Evolutionary conservation across 164 flowering plant genomes (phyloP).

Genomic region (Protea cynaroides): DNA sequence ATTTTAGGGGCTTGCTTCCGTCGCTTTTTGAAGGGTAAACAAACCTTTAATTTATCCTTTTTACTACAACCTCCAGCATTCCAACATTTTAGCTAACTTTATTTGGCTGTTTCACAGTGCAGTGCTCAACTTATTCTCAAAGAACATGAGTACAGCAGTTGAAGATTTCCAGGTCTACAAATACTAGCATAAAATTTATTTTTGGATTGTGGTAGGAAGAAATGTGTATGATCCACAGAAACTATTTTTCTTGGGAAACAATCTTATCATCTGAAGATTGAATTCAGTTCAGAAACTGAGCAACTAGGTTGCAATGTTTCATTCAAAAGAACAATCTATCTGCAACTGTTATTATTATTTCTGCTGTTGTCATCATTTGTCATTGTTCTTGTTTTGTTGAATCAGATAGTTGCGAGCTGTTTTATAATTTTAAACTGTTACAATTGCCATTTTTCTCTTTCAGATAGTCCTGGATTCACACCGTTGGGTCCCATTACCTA

Average conservation of each 20-base stretch:
- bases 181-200: not conserved
- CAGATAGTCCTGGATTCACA: slow-evolving; percentile 95
- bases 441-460: slow-evolving; percentile 4
- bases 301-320: not conserved
- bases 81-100: slow-evolving; percentile 1
- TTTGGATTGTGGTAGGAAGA: slow-evolving; percentile 1
- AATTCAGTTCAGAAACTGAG: not conserved
- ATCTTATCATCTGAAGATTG: not conserved
- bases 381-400: no score
- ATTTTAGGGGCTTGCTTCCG: slow-evolving; percentile 95
- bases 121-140: slow-evolving; percentile 81
- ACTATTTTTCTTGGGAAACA: not conserved
- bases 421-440: not conserved
- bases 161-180: slow-evolving; percentile 89
- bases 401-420: no score
- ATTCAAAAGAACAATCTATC: not conserved
- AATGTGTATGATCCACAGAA: not conserved
- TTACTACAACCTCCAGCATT: not conserved
- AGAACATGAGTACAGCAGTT: slow-evolving; percentile 81
- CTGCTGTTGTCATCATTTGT: no score
- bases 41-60: not conserved
- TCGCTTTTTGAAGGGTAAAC: slow-evolving; percentile 93
- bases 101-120: slow-evolving; percentile 53
- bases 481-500: slow-evolving; percentile 96
- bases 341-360: not conserved